Evolutionary conservation across 495 filamentous ascomycete genomes (phyloP).

Genomic region (Podospora fimiseda): DNA sequence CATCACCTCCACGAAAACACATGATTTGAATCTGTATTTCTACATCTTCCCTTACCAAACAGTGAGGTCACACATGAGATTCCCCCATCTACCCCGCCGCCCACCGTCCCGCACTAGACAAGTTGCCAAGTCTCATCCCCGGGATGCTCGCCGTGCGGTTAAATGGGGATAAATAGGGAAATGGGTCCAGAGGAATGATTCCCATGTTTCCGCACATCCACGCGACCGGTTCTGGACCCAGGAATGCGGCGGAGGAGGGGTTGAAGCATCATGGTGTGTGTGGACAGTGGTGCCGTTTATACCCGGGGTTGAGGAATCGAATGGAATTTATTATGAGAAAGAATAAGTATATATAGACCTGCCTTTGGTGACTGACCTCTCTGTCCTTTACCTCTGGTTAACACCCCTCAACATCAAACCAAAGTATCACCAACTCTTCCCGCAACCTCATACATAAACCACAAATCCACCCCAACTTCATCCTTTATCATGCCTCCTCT

Average conservation of each 20-base stretch:
- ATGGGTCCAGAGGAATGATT: constrained; percentile 12
- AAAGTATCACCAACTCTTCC: constrained; percentile 3
- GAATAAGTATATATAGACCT: too few relatives aligned
- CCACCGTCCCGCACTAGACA: not conserved
- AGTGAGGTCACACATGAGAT: not conserved
- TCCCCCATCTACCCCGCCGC: constrained; percentile 3
- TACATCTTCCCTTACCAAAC: too few relatives aligned
- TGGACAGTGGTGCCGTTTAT: too few relatives aligned
- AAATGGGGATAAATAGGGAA: constrained; percentile 44
- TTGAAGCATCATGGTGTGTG: too few relatives aligned
- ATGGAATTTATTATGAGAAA: too few relatives aligned
- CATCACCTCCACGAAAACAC: too few relatives aligned
- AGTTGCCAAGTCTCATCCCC: constrained; percentile 13
- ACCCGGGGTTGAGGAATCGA: too few relatives aligned
- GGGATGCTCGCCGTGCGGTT: constrained; percentile 30
- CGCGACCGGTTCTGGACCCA: constrained; percentile 18
- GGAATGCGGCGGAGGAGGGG: constrained; percentile 6
- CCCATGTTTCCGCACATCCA: constrained; percentile 18
- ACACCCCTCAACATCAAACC: too few relatives aligned
- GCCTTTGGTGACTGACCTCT: too few relatives aligned
- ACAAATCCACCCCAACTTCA: constrained; percentile 9
- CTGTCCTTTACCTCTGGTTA: too few relatives aligned
- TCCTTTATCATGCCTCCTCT: constrained; percentile 40
- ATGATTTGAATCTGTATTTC: too few relatives aligned
- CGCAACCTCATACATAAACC: not conserved